Conservation (phyloP, 2,329 filamentous ascomycete species). For the Teratosphaeria pseudoeucalypti region DNA sequence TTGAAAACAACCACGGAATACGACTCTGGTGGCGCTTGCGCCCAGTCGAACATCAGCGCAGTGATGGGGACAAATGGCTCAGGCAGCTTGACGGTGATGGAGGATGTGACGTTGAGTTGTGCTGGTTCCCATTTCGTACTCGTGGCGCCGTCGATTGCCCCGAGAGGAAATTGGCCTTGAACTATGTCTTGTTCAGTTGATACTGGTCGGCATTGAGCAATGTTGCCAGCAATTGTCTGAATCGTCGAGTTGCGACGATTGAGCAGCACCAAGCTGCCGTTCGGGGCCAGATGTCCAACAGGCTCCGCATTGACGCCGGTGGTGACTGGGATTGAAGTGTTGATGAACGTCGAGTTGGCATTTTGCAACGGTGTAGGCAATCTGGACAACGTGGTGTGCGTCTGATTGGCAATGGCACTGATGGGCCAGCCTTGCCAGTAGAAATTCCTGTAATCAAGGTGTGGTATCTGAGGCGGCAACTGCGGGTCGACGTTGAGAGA, state of each 20-base stretch:
- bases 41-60: slow-evolving; percentile 52
- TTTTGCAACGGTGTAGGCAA: slow-evolving; percentile 38
- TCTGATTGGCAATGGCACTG: slow-evolving; percentile 50
- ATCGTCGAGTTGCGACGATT: slow-evolving; percentile 49
- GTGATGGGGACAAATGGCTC: slow-evolving; percentile 32
- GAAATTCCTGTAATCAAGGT: slow-evolving; percentile 51
- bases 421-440: slow-evolving; percentile 59
- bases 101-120: slow-evolving; percentile 39
- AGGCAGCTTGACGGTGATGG: slow-evolving; percentile 46
- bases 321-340: slow-evolving; percentile 47
- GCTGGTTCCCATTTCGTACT: slow-evolving; percentile 58
- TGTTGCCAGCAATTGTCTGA: slow-evolving; percentile 47
- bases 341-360: slow-evolving; percentile 46
- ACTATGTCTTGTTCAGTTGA: slow-evolving; percentile 37
- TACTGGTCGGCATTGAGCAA: slow-evolving; percentile 51
- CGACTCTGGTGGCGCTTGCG: slow-evolving; percentile 42
- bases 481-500: slow-evolving; percentile 53
- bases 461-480: slow-evolving; percentile 53
- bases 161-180: slow-evolving; percentile 59
- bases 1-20: slow-evolving; percentile 42
- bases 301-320: slow-evolving; percentile 32
- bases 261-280: slow-evolving; percentile 43
- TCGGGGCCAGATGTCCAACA: slow-evolving; percentile 22
- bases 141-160: slow-evolving; percentile 55
- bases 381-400: slow-evolving; percentile 53